Evolutionary conservation across 495 filamentous ascomycete genomes (phyloP).

Genomic region (Xylaria nigripes): DNA sequence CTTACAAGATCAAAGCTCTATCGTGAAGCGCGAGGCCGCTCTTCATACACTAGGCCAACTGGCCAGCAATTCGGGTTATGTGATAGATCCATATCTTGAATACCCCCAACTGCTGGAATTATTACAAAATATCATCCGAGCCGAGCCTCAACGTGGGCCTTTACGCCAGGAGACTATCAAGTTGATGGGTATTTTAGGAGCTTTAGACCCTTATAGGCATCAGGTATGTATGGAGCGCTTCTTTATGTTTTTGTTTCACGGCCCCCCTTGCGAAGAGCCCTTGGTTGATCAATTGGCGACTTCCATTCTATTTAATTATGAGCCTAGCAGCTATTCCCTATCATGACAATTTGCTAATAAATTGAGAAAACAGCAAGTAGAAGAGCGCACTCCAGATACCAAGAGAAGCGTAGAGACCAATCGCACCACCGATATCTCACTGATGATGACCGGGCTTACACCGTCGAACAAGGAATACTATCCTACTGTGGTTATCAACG

Average conservation of each 20-base stretch:
- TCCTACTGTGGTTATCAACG: conserved; percentile 94
- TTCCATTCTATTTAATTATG: background rate
- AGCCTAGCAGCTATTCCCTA: background rate
- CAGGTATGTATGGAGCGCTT: conserved; percentile 48
- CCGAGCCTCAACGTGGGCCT: conserved; percentile 67
- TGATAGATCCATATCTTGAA: conserved; percentile 92
- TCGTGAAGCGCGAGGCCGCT: conserved; percentile 81
- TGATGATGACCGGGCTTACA: conserved; percentile 96
- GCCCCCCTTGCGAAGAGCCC: background rate
- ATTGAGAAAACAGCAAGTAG: conserved; percentile 39
- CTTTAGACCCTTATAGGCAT: conserved; percentile 91
- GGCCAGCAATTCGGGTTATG: conserved; percentile 90
- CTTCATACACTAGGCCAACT: conserved; percentile 85
- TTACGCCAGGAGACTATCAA: conserved; percentile 92
- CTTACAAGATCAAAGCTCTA: conserved; percentile 84
- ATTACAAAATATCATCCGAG: conserved; percentile 86
- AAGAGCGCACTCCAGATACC: conserved; percentile 55
- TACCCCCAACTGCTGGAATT: conserved; percentile 89
- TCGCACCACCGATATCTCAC: conserved; percentile 79
- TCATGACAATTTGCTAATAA: background rate
- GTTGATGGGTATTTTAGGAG: conserved; percentile 90
- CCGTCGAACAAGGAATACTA: conserved; percentile 97
- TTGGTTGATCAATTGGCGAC: background rate
- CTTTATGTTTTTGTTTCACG: conserved; percentile 1
- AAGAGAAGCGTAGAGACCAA: conserved; percentile 53